Base-by-base conservation (phyloP, 2,329 filamentous ascomycete species). In the Achaetomium macrosporum region DNA sequence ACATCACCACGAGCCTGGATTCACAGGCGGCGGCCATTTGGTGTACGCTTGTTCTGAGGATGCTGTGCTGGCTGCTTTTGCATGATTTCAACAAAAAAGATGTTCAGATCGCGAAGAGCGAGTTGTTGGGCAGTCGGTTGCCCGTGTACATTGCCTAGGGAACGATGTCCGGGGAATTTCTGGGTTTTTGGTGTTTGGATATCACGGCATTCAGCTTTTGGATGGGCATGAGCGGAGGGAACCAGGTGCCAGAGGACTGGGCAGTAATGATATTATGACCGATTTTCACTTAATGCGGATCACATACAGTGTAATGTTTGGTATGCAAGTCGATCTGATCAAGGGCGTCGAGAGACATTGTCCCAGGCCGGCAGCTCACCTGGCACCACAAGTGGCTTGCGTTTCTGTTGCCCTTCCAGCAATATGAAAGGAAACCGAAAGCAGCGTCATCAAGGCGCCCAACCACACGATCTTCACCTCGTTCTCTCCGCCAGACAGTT, bases 61-160 rank as follows among this genome's bases (percentile, higher is more conserved):
- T 81, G 78, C 68, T 81, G 20, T 81, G 77, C 61, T 81, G 78
- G 79, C 64, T 81, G 48, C 70, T 77, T 65, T 64, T 82, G 55
- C 78, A 82, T 59, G 76, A 82, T 58, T 81, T 82, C 48, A 69
- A 79, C 62, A 77, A 76, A 61, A 69, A 73, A 54, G 79, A 82
- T 51, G 68, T 76, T 10, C 76, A 80, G 63, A 63, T 77, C 2
- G 67, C 73, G 42, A 78, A 79, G 64, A 77, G 75, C 54, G 77
- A 81, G 64, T 65, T 81, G 5, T 59, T 75, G 33, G 78, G 77
- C 2, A 81, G 74, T 57, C 72, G 79, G 5, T 71, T 82, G 69
- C 77, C 78, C 0, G 76, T 82, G 10, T 82, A 77, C 54, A 76
- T 82, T 58, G 67, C 73, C n/a, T 73, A 44, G 25, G 17, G 8